Base-by-base conservation (phyloP, 2,329 filamentous ascomycete genomes). In the Corinectria fuckeliana region DNA sequence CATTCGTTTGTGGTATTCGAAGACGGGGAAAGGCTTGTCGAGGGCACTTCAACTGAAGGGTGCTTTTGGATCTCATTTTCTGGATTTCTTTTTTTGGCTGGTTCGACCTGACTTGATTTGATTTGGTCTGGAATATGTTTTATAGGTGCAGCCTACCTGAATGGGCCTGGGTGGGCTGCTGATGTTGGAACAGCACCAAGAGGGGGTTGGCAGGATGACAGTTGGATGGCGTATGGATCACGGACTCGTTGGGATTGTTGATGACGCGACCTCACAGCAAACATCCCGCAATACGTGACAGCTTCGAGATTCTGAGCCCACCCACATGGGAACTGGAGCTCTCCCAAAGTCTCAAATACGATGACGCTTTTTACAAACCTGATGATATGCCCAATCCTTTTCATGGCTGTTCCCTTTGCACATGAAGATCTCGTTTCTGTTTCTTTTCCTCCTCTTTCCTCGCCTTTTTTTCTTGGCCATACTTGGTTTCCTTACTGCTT, bases 341-440 rank as follows among this genome's bases (percentile, higher is more conserved):
- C 42, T 50, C 57, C 56, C 57, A 47, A 55, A 59, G 18, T 39
- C 50, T 45, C 50, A 54, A 59, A 55, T 59, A 54, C 56, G 50
- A 53, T 45, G 34, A 53, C 49, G 36, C 53, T 53, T 48, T n/a
- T 30, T 30, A 60, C 49, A 60, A 56, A 57, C 49, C 48, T 51
- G 48, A 49, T 28, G 41, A 48, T 49, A 47, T 48, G 34, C 54
- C 49, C 48, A 49, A 32, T 56, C 16, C 53, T 25, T 32, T 36
- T 26, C 39, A 18, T 28, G 20, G n/a, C 32, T 3, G 36, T 16
- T 18, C 30, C 34, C 23, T 4, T 47, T 44, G 20, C 26, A 38
- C 30, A 42, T 48, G 45, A 45, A 34, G 36, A 50, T 39, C 18
- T 25, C 5, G 9, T 41, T 23, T 9, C 16, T 50, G 38, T 38